Percentiles rank a stretch among this genome's conserved stretches.
These are phyloP conservation scores for Meyerozyma athensensis DNA, from an alignment of 1,139 yeast genomes.

Conservation along the genomic window DNA sequence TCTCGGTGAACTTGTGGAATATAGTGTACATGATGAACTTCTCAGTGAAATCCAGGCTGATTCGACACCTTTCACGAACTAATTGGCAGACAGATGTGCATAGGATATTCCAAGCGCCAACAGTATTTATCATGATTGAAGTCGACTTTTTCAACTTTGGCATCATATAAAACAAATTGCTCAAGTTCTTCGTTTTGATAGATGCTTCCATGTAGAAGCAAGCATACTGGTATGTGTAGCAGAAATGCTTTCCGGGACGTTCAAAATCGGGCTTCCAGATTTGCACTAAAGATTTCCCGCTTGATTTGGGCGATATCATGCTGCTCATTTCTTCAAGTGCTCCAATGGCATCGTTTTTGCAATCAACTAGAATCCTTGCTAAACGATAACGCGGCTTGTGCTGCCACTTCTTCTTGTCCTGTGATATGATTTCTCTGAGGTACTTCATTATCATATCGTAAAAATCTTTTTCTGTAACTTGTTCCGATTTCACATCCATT, in stretches of 20 bases:
- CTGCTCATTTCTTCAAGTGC: constrained; percentile 65
- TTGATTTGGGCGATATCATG: constrained; percentile 62
- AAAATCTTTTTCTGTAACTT: constrained; percentile 21
- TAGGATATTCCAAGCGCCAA: constrained; percentile 61
- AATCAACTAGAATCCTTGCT: constrained; percentile 59
- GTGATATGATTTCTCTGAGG: constrained; percentile 35
- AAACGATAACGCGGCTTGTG: constrained; percentile 77
- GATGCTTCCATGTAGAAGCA: constrained; percentile 57
- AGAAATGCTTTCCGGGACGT: constrained; percentile 89
- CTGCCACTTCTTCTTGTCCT: constrained; percentile 88
- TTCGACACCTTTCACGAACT: constrained; percentile 39
- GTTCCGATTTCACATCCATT: constrained; percentile 11
- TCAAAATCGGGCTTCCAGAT: constrained; percentile 95
- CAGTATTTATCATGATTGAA: constrained; percentile 63
- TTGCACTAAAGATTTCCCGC: constrained; percentile 67
- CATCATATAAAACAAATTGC: constrained; percentile 53
- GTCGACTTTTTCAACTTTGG: constrained; percentile 73
- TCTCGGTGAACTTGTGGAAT: constrained; percentile 41
- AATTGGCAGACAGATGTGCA: constrained; percentile 46
- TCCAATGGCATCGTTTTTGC: constrained; percentile 43
- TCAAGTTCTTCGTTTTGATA: constrained; percentile 50
- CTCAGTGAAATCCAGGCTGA: constrained; percentile 53
- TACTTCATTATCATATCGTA: constrained; percentile 22
- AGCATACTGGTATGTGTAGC: constrained; percentile 69
- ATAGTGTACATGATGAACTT: constrained; percentile 41